Conservation (phyloP, 1,139 yeast genomes). For the Pichia cactophila region DNA sequence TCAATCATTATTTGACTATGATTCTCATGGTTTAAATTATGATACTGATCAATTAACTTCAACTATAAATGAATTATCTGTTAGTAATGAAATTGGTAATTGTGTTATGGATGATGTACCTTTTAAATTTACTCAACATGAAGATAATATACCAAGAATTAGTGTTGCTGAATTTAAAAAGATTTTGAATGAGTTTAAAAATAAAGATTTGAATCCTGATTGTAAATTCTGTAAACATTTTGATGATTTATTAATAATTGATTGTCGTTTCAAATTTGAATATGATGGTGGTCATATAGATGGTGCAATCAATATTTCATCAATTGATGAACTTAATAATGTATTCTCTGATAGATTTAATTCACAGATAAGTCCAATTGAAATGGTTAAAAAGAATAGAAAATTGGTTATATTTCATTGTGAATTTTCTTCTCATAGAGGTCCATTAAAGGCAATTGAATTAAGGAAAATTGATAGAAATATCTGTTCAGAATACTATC, state of each 20-base stretch:
- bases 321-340: constrained; percentile 59
- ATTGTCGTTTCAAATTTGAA: constrained; percentile 90
- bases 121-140: constrained; percentile 2
- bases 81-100: constrained; percentile 13
- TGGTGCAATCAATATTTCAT: constrained; percentile 71
- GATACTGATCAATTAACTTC: constrained; percentile 22
- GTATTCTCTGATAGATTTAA: constrained; percentile 30
- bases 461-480: constrained; percentile 77
- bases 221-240: constrained; percentile 39
- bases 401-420: constrained; percentile 78
- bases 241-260: constrained; percentile 59
- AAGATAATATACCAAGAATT: constrained; percentile 47
- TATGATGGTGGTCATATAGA: constrained; percentile 86
- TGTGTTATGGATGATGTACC: constrained; percentile 10
- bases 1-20: constrained; percentile 10
- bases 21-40: constrained; percentile 1
- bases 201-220: neutral
- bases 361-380: constrained; percentile 17
- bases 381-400: constrained; percentile 22
- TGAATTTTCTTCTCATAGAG: constrained; percentile 86
- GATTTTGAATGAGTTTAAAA: constrained; percentile 35
- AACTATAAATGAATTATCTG: constrained; percentile 22
- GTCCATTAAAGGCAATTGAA: constrained; percentile 87
- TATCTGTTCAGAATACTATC: constrained; percentile 66
- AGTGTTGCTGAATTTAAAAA: constrained; percentile 54